Evolutionary conservation across 495 filamentous ascomycete species (phyloP), one percentile per base, ranked within the genome.

Genomic region (Halenospora varia): DNA sequence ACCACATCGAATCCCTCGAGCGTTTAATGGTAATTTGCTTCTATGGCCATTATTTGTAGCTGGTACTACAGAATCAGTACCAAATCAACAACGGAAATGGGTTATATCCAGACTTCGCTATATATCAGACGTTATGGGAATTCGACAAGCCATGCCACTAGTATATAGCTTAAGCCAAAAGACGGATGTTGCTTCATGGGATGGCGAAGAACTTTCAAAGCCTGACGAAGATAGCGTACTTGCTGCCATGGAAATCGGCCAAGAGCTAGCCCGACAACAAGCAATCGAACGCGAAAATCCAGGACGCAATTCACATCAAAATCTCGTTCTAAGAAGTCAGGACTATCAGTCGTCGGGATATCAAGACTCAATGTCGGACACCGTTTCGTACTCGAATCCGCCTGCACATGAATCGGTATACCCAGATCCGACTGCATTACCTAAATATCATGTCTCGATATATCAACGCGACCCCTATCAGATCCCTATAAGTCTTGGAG

Each of bases 31-130:
- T 2, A 65, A 79, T 18, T 58, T 75, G n/a, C 62, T 79, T 3
- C 67, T 81, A 10, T 82, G 76, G 75, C 77, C 77, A 1, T 51
- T 82, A 13, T 78, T 73, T 44, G 52, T 75, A 1, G 76, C 73
- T 2, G 77, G 70, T 0, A 64, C 65, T 10, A 62, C 59, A 0
- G 35, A 46, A 15, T 48, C 59, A 40, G 55, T 59, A 0, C 57
- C 56, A 10, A 71, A 79, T 52, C 58, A 60, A 10, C 64, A 76
- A 15, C 74, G 73, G 2, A 62, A 62, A 18, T 82, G 78, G 78
- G 72, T 76, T 23, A 61, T 70, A 3, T 61, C 70, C 4, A 74
- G 73, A 50, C 63, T 80, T 11, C 59, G 61, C 17, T 62, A 70
- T 42, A 75, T 82, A 55, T 73, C 76, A 15, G 60, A 75, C 23